Evolutionary conservation across 2,329 filamentous ascomycete genomes (phyloP), one percentile per base, ranked within the genome.

Genomic region (Fusarium fujikuroi): DNA sequence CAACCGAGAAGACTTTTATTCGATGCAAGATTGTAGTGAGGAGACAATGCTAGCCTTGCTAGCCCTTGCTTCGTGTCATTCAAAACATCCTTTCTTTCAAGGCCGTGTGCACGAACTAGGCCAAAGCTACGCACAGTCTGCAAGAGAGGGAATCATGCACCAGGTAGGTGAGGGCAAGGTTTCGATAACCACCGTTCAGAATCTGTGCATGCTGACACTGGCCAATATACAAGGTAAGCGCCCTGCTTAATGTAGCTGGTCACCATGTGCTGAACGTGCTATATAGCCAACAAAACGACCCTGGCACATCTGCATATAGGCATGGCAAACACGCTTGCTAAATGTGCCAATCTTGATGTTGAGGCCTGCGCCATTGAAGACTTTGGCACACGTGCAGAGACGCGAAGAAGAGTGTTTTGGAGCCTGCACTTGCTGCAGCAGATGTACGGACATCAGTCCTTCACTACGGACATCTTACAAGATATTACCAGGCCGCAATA

Each of bases 211-310:
- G 12, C 11, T 62, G 19, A 14, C 59, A 3, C 12, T 62, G 4
- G 59, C 59, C 5, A 62, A 56, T 5, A 21, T 62, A 36, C 59
- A 62, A 56, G 18, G 59, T 36, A 2, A 37, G 8, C 12, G 1
- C 21, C 9, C 12, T 9, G 4, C n/a, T 21, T 1, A 3, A 16
- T 2, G 2, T 2, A 9, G 1, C 9, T 14, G 3, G 2, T n/a
- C 0, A 19, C 7, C 8, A 44, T 23, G 1, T 21, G 3, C 39
- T 57, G 7, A 44, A 30, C n/a, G 18, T 2, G 11, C 8, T 9
- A 8, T 12, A 18, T 6, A 61, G 59, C 49, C 25, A 62, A 62
- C 23, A 46, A 32, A 14, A 18, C 49, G 8, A 56, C 59, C 1
- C 19, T 62, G 1, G n/a, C n/a, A 32, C 44, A 32, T 30, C 49